Conservation (phyloP, 2,329 filamentous ascomycete genomes). For the Stromatinia cepivora region DNA sequence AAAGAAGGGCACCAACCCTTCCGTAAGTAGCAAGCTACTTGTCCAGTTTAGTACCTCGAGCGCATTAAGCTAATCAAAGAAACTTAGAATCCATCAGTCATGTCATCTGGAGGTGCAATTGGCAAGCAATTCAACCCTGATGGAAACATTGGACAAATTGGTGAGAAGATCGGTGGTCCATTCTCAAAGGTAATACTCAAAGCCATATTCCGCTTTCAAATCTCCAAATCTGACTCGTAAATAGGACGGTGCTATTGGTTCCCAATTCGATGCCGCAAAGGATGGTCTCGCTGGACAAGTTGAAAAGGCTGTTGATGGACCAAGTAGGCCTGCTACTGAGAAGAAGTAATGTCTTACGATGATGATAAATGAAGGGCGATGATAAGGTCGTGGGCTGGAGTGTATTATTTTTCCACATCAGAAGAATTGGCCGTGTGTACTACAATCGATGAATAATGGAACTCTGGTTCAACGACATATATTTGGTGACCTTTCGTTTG, state of each 20-base stretch:
- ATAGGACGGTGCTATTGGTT: constrained; percentile 9
- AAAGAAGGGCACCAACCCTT: constrained; percentile 4
- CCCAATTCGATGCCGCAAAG: constrained; percentile 10
- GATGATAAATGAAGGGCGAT: neutral
- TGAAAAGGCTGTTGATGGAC: constrained; percentile 15
- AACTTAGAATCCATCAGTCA: neutral
- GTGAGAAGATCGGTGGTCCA: constrained; percentile 15
- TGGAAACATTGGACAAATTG: constrained; percentile 11
- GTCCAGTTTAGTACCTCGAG: no score
- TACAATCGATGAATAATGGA: neutral
- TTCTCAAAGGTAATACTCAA: constrained; percentile 2
- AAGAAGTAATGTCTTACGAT: neutral
- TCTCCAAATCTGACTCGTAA: neutral
- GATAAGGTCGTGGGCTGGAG: neutral
- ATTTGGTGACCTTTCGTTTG: neutral
- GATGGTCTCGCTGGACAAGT: constrained; percentile 16
- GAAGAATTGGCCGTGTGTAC: neutral
- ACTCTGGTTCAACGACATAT: neutral
- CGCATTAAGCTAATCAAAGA: neutral
- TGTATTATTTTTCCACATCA: neutral
- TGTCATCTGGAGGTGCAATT: constrained; percentile 4
- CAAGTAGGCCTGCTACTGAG: constrained; percentile 15
- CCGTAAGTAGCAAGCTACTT: neutral
- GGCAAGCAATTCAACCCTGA: constrained; percentile 14
- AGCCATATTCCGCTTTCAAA: fast-evolving